These are phyloP conservation scores for Bipolaris zeicola DNA, from an alignment of 2,329 filamentous ascomycete species.

Conservation along the genomic window DNA sequence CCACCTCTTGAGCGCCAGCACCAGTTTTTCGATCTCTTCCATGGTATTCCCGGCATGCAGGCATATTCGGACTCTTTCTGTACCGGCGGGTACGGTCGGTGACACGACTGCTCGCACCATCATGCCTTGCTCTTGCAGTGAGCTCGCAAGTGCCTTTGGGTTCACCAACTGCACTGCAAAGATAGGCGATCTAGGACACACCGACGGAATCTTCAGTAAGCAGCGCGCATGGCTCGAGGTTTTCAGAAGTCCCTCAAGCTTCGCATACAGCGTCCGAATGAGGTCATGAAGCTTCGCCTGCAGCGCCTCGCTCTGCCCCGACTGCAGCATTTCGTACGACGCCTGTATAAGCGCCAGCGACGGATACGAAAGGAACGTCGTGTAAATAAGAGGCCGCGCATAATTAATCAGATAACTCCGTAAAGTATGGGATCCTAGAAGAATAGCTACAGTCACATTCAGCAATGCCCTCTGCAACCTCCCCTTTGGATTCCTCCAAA, in stretches of 20 bases:
- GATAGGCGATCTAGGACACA: conserved; percentile 40
- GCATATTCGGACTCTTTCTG: conserved; percentile 49
- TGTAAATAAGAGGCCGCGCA: conserved; percentile 51
- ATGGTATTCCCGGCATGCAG: conserved; percentile 52
- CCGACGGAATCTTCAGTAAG: conserved; percentile 29
- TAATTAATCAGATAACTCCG: conserved; percentile 48
- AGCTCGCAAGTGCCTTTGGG: conserved; percentile 35
- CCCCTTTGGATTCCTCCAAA: background rate
- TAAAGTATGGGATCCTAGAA: conserved; percentile 38
- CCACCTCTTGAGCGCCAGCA: conserved; percentile 41
- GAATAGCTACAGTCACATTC: conserved; percentile 28
- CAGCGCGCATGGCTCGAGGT: conserved; percentile 15
- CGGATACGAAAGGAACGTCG: conserved; percentile 51
- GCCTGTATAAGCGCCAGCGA: conserved; percentile 50
- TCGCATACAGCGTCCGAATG: conserved; percentile 27
- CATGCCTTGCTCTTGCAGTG: conserved; percentile 37
- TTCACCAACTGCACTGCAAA: conserved; percentile 40
- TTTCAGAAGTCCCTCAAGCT: conserved; percentile 19
- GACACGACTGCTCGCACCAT: conserved; percentile 47
- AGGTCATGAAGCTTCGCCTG: conserved; percentile 33
- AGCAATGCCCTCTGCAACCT: background rate
- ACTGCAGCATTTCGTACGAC: conserved; percentile 35
- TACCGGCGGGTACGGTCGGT: conserved; percentile 51
- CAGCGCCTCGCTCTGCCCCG: conserved; percentile 27
- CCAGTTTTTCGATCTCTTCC: conserved; percentile 43